A percentile compares a stretch with the other conserved stretches of the same genome.
Evolutionary conservation across 176 grass and related monocot genomes (phyloP).

Genomic region (Zea luxurians): DNA sequence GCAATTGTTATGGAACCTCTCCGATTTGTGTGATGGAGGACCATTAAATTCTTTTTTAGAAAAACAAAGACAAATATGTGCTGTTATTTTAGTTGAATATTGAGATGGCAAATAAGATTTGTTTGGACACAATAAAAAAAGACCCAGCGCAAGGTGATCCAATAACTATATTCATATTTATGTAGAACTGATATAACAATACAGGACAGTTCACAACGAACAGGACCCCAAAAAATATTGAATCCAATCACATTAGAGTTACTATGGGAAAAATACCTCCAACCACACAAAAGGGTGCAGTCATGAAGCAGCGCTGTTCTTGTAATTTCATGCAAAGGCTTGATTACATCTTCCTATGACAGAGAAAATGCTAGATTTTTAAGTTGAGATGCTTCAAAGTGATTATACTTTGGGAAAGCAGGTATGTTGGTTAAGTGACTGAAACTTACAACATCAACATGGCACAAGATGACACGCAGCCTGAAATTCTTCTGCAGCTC

Average conservation of each 20-base stretch:
- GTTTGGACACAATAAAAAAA: constrained; percentile 5
- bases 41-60: not conserved
- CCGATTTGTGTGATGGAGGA: not conserved
- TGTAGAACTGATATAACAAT: not conserved
- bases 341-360: constrained; percentile 87
- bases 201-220: not conserved
- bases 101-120: constrained; percentile 17
- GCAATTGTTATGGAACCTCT: not conserved
- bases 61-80: not conserved
- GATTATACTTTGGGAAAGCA: not conserved
- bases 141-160: constrained; percentile 2
- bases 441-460: constrained; percentile 87
- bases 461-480: constrained; percentile 82
- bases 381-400: not conserved
- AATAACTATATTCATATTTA: constrained; percentile 4
- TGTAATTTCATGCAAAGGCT: constrained; percentile 93
- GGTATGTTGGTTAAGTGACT: not conserved
- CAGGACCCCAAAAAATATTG: not conserved
- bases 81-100: constrained; percentile 13
- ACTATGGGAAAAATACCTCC: constrained; percentile 60
- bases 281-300: constrained; percentile 91
- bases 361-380: constrained; percentile 3
- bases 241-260: constrained; percentile 29
- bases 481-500: constrained; percentile 91
- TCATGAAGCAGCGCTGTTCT: constrained; percentile 88